A percentile compares a stretch with the other conserved stretches of the same genome.
Evolutionary conservation across 2,329 filamentous ascomycete species (phyloP).

Genomic region (Colletotrichum incanum): DNA sequence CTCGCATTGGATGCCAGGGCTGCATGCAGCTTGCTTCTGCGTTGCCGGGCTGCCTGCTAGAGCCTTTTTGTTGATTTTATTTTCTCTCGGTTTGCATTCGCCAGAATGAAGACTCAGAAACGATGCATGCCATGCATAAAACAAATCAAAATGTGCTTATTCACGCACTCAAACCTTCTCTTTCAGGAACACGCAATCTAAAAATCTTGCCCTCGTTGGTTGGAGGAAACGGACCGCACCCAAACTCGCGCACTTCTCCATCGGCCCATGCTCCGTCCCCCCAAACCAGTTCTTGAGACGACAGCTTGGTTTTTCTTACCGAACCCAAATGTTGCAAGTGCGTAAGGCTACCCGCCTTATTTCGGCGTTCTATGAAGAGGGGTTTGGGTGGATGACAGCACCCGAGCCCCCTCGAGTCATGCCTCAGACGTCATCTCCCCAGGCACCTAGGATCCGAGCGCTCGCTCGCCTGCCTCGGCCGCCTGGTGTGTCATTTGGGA

Average conservation of each 20-base stretch:
- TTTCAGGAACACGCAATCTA: background rate
- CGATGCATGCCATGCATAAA: conserved; percentile 8
- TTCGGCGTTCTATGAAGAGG: background rate
- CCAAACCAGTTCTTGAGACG: background rate
- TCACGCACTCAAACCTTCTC: background rate
- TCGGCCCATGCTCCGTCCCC: conserved; percentile 1
- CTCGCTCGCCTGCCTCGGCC: background rate
- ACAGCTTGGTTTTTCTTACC: conserved; percentile 18
- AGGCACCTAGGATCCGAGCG: conserved; percentile 18
- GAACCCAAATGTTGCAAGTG: conserved; percentile 11
- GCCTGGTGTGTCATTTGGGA: background rate
- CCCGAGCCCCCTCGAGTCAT: conserved; percentile 9
- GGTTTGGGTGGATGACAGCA: conserved; percentile 17
- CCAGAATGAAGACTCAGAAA: background rate
- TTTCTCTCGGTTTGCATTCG: background rate
- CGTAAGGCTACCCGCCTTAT: conserved; percentile 20
- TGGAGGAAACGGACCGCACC: background rate
- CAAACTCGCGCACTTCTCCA: background rate
- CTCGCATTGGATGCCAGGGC: conserved; percentile 17
- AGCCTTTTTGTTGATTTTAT: background rate
- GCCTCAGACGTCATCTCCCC: conserved; percentile 33
- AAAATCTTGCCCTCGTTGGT: background rate
- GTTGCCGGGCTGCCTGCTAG: conserved; percentile 30
- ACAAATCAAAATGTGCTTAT: background rate
- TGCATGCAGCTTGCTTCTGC: conserved; percentile 29